A percentile compares a stretch with the other conserved stretches of the same genome.
Conservation (phyloP, 352 stramenopile genomes). For the Lagenidium giganteum region DNA sequence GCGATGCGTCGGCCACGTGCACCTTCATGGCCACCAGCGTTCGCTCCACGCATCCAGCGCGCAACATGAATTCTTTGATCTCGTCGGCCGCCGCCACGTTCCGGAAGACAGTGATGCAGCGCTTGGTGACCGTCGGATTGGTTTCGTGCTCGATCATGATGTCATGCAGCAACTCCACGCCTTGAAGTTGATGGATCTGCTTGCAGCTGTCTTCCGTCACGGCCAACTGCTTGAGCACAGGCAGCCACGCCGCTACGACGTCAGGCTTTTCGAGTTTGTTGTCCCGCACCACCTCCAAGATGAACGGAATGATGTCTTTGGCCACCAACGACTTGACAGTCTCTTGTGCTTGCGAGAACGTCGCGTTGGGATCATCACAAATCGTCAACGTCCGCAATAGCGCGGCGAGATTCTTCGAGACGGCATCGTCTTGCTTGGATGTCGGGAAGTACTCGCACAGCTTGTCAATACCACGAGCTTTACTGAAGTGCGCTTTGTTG, state of each 20-base stretch:
- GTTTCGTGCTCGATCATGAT: slow-evolving; percentile 49
- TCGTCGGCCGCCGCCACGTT: slow-evolving; percentile 73
- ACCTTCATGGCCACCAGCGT: slow-evolving; percentile 54
- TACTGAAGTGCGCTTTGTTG: slow-evolving; percentile 65
- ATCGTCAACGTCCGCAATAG: slow-evolving; percentile 61
- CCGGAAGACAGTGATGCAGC: slow-evolving; percentile 60
- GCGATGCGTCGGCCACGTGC: slow-evolving; percentile 37
- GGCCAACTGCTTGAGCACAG: slow-evolving; percentile 71
- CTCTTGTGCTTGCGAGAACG: slow-evolving; percentile 67
- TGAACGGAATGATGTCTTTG: slow-evolving; percentile 45
- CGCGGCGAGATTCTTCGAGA: slow-evolving; percentile 46
- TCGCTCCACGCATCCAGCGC: slow-evolving; percentile 38
- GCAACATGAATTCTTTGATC: slow-evolving; percentile 58
- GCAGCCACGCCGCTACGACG: slow-evolving; percentile 50
- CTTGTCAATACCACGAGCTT: slow-evolving; percentile 33
- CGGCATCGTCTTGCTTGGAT: slow-evolving; percentile 21
- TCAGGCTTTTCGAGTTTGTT: slow-evolving; percentile 25
- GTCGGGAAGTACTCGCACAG: slow-evolving; percentile 25
- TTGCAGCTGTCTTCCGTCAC: slow-evolving; percentile 75
- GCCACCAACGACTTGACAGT: slow-evolving; percentile 59
- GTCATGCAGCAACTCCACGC: slow-evolving; percentile 47
- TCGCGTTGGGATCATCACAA: slow-evolving; percentile 60
- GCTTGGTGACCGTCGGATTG: slow-evolving; percentile 44
- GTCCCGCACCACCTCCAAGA: slow-evolving; percentile 30
- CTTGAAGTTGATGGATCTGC: slow-evolving; percentile 53